Evolutionary conservation across 179 eudicot genomes (phyloP).

Genomic region (Spergularia azorica): DNA sequence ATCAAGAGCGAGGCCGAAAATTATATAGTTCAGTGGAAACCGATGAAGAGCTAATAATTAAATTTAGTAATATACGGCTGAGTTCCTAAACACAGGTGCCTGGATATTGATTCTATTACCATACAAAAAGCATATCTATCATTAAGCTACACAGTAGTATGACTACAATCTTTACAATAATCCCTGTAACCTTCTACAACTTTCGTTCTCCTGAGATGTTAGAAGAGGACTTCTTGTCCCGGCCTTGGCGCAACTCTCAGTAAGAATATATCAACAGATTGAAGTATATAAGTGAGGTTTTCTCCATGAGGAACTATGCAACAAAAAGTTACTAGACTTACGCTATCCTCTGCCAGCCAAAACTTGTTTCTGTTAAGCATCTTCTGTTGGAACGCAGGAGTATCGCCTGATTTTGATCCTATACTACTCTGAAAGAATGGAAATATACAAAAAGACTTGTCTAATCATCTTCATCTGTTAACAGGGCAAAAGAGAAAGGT

Average conservation of each 20-base stretch:
- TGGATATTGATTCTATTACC: background rate
- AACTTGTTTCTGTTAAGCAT: constrained; percentile 22
- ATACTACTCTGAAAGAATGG: constrained; percentile 2
- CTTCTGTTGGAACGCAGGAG: constrained; percentile 17
- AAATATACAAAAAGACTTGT: constrained; percentile 8
- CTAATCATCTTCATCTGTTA: constrained; percentile 79
- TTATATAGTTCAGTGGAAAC: no score
- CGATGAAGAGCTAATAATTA: background rate
- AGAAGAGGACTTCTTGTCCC: background rate
- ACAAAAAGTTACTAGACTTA: constrained; percentile 16
- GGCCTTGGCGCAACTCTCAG: background rate
- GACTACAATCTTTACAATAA: constrained; percentile 26
- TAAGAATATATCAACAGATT: constrained; percentile 23
- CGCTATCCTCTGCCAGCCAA: constrained; percentile 10
- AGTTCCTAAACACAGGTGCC: background rate
- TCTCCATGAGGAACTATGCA: constrained; percentile 17
- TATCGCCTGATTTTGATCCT: background rate
- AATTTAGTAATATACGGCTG: background rate
- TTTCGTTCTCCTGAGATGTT: background rate
- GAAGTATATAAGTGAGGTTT: constrained; percentile 24
- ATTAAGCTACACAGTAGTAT: constrained; percentile 14
- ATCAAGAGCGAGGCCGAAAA: background rate
- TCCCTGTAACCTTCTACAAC: constrained; percentile 15
- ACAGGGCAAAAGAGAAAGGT: constrained; percentile 77
- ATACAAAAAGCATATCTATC: constrained; percentile 14